phyloP scores from a whole-genome alignment of 192 early-diverging fungal genomes.

The Lobulomyces angularis region DNA sequence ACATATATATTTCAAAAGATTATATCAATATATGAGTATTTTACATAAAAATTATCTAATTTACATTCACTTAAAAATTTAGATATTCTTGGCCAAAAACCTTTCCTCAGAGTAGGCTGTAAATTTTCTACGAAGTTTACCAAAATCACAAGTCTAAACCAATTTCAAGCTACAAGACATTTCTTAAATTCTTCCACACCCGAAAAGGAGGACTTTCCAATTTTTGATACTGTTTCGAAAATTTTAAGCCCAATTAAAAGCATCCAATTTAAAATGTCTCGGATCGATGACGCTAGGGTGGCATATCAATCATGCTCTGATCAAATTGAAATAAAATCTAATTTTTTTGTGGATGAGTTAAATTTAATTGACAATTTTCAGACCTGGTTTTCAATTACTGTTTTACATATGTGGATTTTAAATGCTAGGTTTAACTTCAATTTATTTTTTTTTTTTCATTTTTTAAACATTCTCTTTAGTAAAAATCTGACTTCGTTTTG shows the following conservation, averaged over 20 bases:
- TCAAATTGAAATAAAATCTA: slow-evolving; percentile 19
- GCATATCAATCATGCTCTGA: slow-evolving; percentile 27
- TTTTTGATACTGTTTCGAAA: no score
- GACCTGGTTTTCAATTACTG: slow-evolving; percentile 84
- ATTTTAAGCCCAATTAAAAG: slow-evolving; percentile 22
- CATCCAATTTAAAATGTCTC: slow-evolving; percentile 32
- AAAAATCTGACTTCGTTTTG: neutral
- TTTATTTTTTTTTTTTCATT: slow-evolving; percentile 1
- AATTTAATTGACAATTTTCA: slow-evolving; percentile 78
- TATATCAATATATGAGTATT: no score
- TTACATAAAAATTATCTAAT: no score
- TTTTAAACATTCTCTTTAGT: neutral
- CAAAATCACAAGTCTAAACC: no score
- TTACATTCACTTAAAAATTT: no score
- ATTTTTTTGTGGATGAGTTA: slow-evolving; percentile 16
- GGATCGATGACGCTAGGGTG: slow-evolving; percentile 23
- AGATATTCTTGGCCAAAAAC: no score
- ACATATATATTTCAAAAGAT: no score
- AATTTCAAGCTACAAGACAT: no score
- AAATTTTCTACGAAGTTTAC: no score
- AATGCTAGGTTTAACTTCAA: slow-evolving; percentile 59
- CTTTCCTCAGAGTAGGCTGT: no score
- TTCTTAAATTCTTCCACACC: no score
- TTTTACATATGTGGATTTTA: slow-evolving; percentile 88
- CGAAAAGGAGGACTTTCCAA: no score